Evolutionary conservation across 345 rosid species (phyloP), one percentile per base, ranked within the genome.

Genomic region (Populus ilicifolia): DNA sequence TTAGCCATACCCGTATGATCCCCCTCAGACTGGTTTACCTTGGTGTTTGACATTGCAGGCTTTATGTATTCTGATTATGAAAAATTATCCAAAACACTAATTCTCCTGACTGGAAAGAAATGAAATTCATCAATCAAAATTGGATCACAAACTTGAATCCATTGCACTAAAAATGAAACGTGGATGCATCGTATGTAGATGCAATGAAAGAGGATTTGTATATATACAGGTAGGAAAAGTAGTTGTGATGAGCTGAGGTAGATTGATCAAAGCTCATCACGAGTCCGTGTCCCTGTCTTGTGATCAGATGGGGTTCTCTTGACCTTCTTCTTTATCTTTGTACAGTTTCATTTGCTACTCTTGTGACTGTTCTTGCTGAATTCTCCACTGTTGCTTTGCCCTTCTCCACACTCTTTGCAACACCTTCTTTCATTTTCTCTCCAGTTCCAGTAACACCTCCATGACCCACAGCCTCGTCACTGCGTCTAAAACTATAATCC

Each of bases 351-450:
- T 61, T 70, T 0, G 73, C 79, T 30, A 80, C 12, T 20, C 54
- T 65, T 1, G 76, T 76, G 0, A 79, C 83, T 20, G 76, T 70
- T 75, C 66, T 80, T 0, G 83, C 79, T 1, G 73, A 63, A 25
- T 38, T 44, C 16, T 75, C 77, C 61, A 80, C 56, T 2, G 77
- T 35, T 50, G 56, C 79, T 80, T 80, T 75, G 36, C 63, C 67
- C 63, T 75, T 76, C 61, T 62, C 79, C 71, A 80, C n/a, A 25
- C 83, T 75, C 73, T 17, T 69, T 13, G 48, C 76, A 8, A 56
- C 69, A 14, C 64, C 83, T 69, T 80, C 79, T 71, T 52, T 67
- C 77, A 66, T 48, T 25, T 67, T 75, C 72, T 66, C 83, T 41
- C 67, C 72, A 4, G 44, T 30, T 35, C 43, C 67, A 6, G 17